These are phyloP conservation scores for Hysterium pulicare DNA, from an alignment of 2,329 filamentous ascomycete genomes.

Conservation along the genomic window DNA sequence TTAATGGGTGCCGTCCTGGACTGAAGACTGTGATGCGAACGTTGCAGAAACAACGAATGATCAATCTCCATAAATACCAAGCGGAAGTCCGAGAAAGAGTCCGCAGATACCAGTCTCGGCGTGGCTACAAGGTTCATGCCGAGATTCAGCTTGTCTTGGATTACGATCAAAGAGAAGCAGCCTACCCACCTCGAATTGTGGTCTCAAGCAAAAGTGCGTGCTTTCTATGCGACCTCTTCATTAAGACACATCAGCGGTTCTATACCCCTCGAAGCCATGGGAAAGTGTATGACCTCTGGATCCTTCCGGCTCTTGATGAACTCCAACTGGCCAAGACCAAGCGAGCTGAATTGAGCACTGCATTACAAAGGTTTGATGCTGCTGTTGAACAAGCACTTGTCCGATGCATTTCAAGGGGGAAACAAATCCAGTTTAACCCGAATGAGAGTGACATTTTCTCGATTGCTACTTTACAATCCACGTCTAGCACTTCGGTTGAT, in stretches of 20 bases:
- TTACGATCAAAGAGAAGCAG: constrained; percentile 33
- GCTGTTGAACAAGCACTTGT: constrained; percentile 5
- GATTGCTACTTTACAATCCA: constrained; percentile 1
- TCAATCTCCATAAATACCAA: constrained; percentile 1
- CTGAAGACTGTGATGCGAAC: neutral
- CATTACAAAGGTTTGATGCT: constrained; percentile 4
- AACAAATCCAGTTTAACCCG: neutral
- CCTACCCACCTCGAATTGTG: constrained; percentile 40
- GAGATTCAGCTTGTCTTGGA: constrained; percentile 50
- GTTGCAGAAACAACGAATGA: neutral
- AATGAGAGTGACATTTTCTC: constrained; percentile 13
- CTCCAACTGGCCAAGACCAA: neutral
- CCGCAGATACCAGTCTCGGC: neutral
- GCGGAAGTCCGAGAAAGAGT: constrained; percentile 3
- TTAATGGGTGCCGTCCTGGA: neutral
- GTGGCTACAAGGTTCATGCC: constrained; percentile 40
- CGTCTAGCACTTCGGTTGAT: neutral
- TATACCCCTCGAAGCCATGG: constrained; percentile 44
- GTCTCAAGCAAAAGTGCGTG: constrained; percentile 51
- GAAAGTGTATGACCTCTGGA: constrained; percentile 45
- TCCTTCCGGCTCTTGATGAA: constrained; percentile 29
- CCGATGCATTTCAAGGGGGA: neutral
- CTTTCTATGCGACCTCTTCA: constrained; percentile 49
- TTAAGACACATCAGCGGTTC: constrained; percentile 39
- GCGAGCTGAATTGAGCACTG: neutral